Base-by-base conservation (phyloP, 805 yeast species). In the Metschnikowia picachoensis region DNA sequence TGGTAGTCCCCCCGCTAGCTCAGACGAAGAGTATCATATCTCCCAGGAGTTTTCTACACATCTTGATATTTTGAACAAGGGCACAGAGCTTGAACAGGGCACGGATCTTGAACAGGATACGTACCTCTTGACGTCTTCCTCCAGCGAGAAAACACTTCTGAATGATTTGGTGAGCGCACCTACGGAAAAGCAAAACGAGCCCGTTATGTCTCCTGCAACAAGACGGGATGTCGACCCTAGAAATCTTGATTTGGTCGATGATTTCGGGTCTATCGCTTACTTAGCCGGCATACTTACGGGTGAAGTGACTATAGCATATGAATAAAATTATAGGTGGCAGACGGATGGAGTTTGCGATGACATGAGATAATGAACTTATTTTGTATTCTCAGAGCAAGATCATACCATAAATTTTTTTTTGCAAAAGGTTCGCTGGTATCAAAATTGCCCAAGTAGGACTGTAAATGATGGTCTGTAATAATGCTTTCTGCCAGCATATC, bases 21-120 rank as follows among this genome's bases (percentile, higher is more conserved):
- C 69, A 11, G 70, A 65, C 15, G 69, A 66, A 3, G 72, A 67
- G 50, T 66, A 57, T 48, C 67, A 49, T 45, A 64, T 71, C 14
- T 62, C 66, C 5, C 61, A 61, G 20, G 71, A 67, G 35, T 61
- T 59, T 47, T 52, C 41, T n/a, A 37, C 37, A n/a, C 45, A 49
- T 11, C 35, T 49, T 16, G 59, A 57, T 11, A 44, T 51, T 34
- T 47, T 47, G 45, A 30, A 20, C 30, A 30, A 20, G 17, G 37
- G 28, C 34, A 8, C 27, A 6, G 41, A 29, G 30, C 28, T 10
- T 5, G 44, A 39, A 20, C 30, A 30, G 16, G n/a, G n/a, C n/a
- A n/a, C n/a, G n/a, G n/a, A n/a, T n/a, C n/a, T n/a, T n/a, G 37
- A 38, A 4, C 42, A 10, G 9, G 29, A 43, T 43, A 28, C 34